Base-by-base conservation (phyloP, 169 alveolate species). In the Eimeria tenella region DNA sequence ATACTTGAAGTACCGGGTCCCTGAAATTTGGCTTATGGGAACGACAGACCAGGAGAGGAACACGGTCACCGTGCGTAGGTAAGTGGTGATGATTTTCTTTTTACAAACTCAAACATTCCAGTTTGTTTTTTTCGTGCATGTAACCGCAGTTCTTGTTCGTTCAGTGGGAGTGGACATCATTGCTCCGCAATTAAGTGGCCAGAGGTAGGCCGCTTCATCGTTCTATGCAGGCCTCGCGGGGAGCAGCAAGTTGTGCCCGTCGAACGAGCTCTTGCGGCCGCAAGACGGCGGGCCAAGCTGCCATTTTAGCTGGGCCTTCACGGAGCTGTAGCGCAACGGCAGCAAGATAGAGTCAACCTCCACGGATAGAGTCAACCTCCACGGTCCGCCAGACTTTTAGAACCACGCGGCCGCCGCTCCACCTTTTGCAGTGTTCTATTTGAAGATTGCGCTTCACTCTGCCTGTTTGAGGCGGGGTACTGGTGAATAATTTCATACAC, bases 31-130 rank as follows among this genome's bases (percentile, higher is more conserved):
- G 90, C 53, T 82, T 5, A 55, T 82, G 74, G 90, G 90, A 8
- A 8, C 42, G 58, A 82, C 90, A 82, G 90, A 82, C 56, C 90
- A 82, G 25, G 90, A 56, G 17, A 82, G 74, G 90, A 82, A 58
- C 73, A 82, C 90, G 17, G 90, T 82, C 21, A 82, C 90, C 70
- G 90, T 82, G 53, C 53, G 90, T 53, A 82, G 90, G 90, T 82
- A 82, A 15, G 73, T 42, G 13, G 82, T 31, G 42, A 31, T 31
- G 42, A 31, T 31, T 31, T 31, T 31, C 70, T n/a, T 60, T 15
- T 31, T 31, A 1, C 42, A 31, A 2, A 31, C 42, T 60, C 70
- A 60, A n/a, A 60, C 15, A 60, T 15, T 60, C 70, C 70, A 7
- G n/a, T 6, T n/a, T 60, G 70, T 60, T n/a, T n/a, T 15, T 60